These are phyloP conservation scores for Pythium aphanidermatum DNA, from an alignment of 352 stramenopile genomes.

Conservation along the genomic window DNA sequence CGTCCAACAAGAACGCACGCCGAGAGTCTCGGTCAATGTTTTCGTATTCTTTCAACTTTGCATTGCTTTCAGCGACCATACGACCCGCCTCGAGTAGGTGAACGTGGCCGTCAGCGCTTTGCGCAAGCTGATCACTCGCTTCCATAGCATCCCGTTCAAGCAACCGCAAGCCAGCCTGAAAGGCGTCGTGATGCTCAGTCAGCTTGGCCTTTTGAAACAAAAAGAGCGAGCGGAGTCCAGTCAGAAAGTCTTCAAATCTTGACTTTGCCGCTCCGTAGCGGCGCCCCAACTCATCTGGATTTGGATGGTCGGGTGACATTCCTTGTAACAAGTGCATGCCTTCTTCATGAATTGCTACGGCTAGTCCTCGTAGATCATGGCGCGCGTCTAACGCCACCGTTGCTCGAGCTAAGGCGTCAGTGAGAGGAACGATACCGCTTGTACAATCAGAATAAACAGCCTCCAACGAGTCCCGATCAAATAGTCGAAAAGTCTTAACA, in stretches of 20 bases:
- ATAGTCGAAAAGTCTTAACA: slow-evolving; percentile 34
- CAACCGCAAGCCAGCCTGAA: slow-evolving; percentile 16
- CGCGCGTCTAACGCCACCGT: slow-evolving; percentile 1
- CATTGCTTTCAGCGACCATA: slow-evolving; percentile 24
- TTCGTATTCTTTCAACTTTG: slow-evolving; percentile 28
- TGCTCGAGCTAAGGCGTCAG: slow-evolving; percentile 7
- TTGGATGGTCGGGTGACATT: background rate
- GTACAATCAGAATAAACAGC: slow-evolving; percentile 28
- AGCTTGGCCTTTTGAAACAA: slow-evolving; percentile 38
- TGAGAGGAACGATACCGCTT: background rate
- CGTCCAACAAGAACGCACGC: slow-evolving; percentile 47
- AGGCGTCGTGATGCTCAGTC: slow-evolving; percentile 2
- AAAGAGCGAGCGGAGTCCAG: slow-evolving; percentile 36
- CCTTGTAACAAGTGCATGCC: slow-evolving; percentile 1
- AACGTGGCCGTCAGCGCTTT: slow-evolving; percentile 30
- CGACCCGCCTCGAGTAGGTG: slow-evolving; percentile 27
- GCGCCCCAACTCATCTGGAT: slow-evolving; percentile 9
- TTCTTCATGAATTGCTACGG: slow-evolving; percentile 13
- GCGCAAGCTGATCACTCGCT: slow-evolving; percentile 23
- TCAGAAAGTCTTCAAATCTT: slow-evolving; percentile 40
- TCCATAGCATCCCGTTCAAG: slow-evolving; percentile 25
- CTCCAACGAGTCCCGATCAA: slow-evolving; percentile 29
- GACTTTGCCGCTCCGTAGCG: slow-evolving; percentile 23
- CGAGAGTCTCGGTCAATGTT: slow-evolving; percentile 32
- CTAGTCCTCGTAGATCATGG: slow-evolving; percentile 8